Base-by-base conservation (phyloP, 352 stramenopile genomes). In the Phytophthora pisi region DNA sequence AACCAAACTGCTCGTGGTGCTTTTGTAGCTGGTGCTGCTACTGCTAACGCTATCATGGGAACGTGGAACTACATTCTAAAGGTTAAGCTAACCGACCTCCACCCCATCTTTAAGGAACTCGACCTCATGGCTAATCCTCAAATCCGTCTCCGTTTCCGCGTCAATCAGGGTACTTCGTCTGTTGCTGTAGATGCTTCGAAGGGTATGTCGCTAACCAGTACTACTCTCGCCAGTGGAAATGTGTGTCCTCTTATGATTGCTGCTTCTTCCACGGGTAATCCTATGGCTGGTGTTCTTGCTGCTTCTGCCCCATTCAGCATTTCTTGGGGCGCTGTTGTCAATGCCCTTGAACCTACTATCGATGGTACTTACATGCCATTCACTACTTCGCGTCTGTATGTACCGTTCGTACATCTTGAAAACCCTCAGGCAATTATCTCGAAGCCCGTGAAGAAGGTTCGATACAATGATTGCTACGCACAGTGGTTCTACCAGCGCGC, bases 61-160 rank as follows among this genome's bases (percentile, higher is more conserved):
- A 55, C 56, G 10, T 63, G 56, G 45, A 54, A 63, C 28, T 61
- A 53, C 55, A 61, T 61, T 15, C 23, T 61, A 0, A 61, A 61
- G 13, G 28, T 51, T 3, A 60, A 60, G 23, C 53, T 60, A 0
- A 31, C 40, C 0, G 36, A 51, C 26, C 13, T 60, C 2, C 53
- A 60, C n/a, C 53, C 53, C 2, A 60, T 60, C 15, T 60, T 60
- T 23, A 18, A 31, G 1, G 53, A 51, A 15, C 23, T 60, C 30
- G 38, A 60, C 2, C 3, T 60, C 0, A 60, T 60, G 53, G 53
- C 36, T 9, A 60, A 60, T 15, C 53, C 53, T 28, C 53, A 60
- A 36, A 57, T 54, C 5, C 30, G 31, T 0, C 36, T 60, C 0
- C 53, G 40, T 18, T 51, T 60, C 31, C 40, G 53, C 23, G 28